These are phyloP conservation scores for Aspergillus ochraceus DNA, from an alignment of 2,329 filamentous ascomycete species.

Conservation along the genomic window DNA sequence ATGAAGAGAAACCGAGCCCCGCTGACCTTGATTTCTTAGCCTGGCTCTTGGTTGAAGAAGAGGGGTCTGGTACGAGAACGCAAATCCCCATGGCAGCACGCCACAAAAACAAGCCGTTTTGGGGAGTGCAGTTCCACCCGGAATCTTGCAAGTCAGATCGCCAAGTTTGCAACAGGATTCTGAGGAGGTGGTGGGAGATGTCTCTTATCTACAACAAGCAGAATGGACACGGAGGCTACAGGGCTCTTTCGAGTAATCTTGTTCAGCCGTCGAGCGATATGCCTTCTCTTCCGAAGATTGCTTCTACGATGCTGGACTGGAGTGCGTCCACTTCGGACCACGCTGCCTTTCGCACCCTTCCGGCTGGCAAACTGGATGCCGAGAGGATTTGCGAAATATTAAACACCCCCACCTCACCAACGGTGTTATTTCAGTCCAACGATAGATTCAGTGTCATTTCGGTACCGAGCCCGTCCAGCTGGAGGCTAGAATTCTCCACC, in stretches of 20 bases:
- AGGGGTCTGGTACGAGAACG: slow-evolving; percentile 28
- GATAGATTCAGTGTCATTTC: slow-evolving; percentile 38
- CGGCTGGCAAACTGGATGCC: slow-evolving; percentile 23
- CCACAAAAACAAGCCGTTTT: slow-evolving; percentile 70
- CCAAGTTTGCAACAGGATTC: slow-evolving; percentile 59
- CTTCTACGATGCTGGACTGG: slow-evolving; percentile 43
- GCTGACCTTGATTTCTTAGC: slow-evolving; percentile 55
- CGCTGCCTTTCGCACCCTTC: slow-evolving; percentile 28
- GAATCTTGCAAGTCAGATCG: slow-evolving; percentile 78
- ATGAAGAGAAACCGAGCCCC: neutral
- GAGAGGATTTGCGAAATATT: slow-evolving; percentile 36
- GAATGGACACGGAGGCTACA: slow-evolving; percentile 24
- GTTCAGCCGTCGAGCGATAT: slow-evolving; percentile 19
- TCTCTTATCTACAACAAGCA: slow-evolving; percentile 61
- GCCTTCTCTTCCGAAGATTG: slow-evolving; percentile 42
- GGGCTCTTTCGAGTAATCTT: slow-evolving; percentile 18
- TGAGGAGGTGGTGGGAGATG: slow-evolving; percentile 74
- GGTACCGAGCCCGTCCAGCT: slow-evolving; percentile 34
- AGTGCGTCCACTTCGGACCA: slow-evolving; percentile 28
- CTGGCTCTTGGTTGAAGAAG: slow-evolving; percentile 55
- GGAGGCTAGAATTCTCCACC: slow-evolving; percentile 38
- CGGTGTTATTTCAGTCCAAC: slow-evolving; percentile 48
- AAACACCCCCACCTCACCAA: slow-evolving; percentile 31
- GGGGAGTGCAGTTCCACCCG: slow-evolving; percentile 87
- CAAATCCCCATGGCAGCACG: slow-evolving; percentile 73